Conservation (phyloP, 306 rosid species). For the Dalbergia cultrata region DNA sequence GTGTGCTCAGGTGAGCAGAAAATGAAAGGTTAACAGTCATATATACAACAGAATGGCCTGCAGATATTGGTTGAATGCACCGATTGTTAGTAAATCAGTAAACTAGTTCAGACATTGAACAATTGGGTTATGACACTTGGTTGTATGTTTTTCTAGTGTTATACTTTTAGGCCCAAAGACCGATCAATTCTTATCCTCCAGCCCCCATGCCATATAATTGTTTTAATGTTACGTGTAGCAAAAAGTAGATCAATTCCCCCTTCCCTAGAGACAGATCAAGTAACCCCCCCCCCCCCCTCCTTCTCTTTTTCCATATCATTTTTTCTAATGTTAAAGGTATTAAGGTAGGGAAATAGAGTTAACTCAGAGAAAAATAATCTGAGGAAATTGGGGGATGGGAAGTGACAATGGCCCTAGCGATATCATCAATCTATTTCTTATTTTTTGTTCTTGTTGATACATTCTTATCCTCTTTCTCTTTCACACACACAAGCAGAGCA, state of each 20-base stretch:
- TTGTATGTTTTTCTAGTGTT: not conserved
- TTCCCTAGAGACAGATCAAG: too few relatives aligned
- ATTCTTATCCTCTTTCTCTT: not conserved
- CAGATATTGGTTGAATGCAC: not conserved
- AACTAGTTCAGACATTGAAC: not conserved
- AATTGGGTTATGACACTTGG: not conserved
- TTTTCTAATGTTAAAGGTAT: not conserved
- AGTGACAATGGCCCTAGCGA: not conserved
- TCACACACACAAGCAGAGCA: not conserved
- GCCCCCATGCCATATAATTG: too few relatives aligned
- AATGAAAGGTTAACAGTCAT: not conserved
- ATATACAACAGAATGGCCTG: not conserved
- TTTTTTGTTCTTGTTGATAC: slow-evolving; percentile 2
- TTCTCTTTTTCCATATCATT: not conserved
- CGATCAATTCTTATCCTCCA: not conserved
- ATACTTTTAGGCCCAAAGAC: too few relatives aligned
- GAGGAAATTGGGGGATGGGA: not conserved
- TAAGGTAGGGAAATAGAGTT: not conserved
- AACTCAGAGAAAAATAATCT: slow-evolving; percentile 1
- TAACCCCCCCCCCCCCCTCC: too few relatives aligned
- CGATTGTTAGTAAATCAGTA: not conserved
- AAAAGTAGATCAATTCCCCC: too few relatives aligned
- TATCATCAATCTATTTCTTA: slow-evolving; percentile 5
- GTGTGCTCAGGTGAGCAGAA: not conserved
- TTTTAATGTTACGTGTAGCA: too few relatives aligned